Conservation (phyloP, 495 filamentous ascomycete genomes). For the Aspergillus affinis region DNA sequence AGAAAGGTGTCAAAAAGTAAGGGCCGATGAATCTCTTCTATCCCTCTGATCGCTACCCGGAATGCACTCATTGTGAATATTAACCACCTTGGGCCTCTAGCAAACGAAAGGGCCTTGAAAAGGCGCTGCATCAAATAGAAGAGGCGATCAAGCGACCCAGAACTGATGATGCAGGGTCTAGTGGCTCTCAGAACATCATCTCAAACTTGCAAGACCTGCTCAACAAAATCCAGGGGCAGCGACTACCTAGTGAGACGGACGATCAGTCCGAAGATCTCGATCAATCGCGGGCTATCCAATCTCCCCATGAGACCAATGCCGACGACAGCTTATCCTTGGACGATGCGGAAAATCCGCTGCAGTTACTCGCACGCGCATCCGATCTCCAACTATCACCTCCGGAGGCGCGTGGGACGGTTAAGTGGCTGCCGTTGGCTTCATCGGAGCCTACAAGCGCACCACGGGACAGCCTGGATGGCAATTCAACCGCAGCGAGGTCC, state of each 20-base stretch:
- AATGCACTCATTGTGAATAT: background rate
- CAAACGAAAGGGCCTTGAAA: conserved; percentile 71
- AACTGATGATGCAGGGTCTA: conserved; percentile 43
- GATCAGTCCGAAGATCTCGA: conserved; percentile 28
- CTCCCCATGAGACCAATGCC: conserved; percentile 28
- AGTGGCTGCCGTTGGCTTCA: conserved; percentile 17
- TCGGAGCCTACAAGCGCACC: conserved; percentile 14
- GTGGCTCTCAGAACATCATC: conserved; percentile 53
- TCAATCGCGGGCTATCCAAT: conserved; percentile 24
- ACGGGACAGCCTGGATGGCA: conserved; percentile 3
- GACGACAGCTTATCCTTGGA: conserved; percentile 60
- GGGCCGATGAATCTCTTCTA: conserved; percentile 16
- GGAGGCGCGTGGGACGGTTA: conserved; percentile 19
- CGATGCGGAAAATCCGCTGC: conserved; percentile 72
- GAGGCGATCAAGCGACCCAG: conserved; percentile 66
- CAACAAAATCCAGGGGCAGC: conserved; percentile 42
- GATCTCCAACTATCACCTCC: conserved; percentile 60
- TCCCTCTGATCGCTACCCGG: background rate
- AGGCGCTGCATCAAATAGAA: conserved; percentile 71
- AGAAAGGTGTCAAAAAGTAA: conserved; percentile 75
- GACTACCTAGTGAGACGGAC: conserved; percentile 29
- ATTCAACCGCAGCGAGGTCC: conserved; percentile 28
- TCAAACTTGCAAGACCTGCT: conserved; percentile 57
- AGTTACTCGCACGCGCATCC: conserved; percentile 67
- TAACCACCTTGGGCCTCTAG: conserved; percentile 37